Evolutionary conservation across 192 early-diverging fungal genomes (phyloP).

Genomic region (Coemansia erecta): DNA sequence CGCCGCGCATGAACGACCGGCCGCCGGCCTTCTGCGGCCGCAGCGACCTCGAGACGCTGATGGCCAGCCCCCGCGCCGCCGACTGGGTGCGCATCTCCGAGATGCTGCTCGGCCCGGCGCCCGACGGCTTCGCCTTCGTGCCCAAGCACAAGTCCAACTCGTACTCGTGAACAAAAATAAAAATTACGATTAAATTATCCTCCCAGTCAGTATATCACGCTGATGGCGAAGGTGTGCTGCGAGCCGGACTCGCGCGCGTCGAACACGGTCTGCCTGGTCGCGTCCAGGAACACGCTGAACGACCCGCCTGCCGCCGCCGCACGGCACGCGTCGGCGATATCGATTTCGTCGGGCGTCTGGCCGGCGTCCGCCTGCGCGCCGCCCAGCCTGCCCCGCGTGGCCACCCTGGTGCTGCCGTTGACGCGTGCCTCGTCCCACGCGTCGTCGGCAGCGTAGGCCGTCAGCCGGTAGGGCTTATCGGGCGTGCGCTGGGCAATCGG

Average conservation of each 20-base stretch:
- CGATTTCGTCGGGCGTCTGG: conserved; percentile 13
- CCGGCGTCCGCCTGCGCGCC: not conserved
- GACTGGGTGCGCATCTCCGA: conserved; percentile 97
- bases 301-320: conserved; percentile 16
- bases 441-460: conserved; percentile 21
- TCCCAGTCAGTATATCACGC: conserved; percentile 18
- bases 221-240: conserved; percentile 18
- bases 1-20: conserved; percentile 89
- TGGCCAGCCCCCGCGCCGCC: conserved; percentile 71
- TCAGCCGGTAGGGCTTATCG: conserved; percentile 18
- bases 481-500: conserved; percentile 15
- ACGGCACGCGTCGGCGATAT: conserved; percentile 27
- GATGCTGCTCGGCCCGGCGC: conserved; percentile 85
- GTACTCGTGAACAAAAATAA: conserved; percentile 42
- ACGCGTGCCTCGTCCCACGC: conserved; percentile 39
- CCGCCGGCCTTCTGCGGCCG: conserved; percentile 83
- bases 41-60: conserved; percentile 90
- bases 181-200: too few relatives aligned
- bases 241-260: conserved; percentile 16
- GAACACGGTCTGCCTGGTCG: conserved; percentile 21
- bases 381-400: conserved; percentile 2
- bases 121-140: conserved; percentile 81
- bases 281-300: conserved; percentile 37
- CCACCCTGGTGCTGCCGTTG: conserved; percentile 10
- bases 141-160: conserved; percentile 95